Evolutionary conservation across 352 stramenopile genomes (phyloP).

Genomic region (Globisporangium paroecandrum): DNA sequence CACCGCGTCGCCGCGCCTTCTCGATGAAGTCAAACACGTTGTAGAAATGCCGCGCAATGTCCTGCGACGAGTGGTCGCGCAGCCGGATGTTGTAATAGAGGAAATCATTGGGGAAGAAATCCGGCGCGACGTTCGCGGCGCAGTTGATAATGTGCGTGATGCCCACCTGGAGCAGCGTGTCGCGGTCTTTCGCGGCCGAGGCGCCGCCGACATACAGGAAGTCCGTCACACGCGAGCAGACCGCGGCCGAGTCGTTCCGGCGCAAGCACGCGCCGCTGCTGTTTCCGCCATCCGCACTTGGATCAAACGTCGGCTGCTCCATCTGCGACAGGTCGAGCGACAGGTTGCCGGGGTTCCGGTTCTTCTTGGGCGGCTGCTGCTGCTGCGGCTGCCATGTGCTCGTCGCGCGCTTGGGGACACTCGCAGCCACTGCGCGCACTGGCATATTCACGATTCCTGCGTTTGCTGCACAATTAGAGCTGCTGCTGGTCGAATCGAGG

Average conservation of each 20-base stretch:
- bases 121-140: constrained; percentile 67
- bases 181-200: constrained; percentile 73
- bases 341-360: constrained; percentile 76
- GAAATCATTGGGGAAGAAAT: constrained; percentile 77
- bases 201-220: constrained; percentile 88
- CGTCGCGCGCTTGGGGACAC: constrained; percentile 36
- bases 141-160: constrained; percentile 92
- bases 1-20: constrained; percentile 51
- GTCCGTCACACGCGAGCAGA: constrained; percentile 80
- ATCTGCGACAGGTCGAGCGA: constrained; percentile 81
- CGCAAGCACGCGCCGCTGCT: constrained; percentile 19
- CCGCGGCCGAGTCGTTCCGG: constrained; percentile 53
- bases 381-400: constrained; percentile 28
- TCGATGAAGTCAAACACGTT: constrained; percentile 89
- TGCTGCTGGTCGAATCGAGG: constrained; percentile 10
- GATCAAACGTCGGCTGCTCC: constrained; percentile 38
- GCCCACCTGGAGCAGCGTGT: constrained; percentile 54
- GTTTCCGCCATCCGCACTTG: constrained; percentile 11
- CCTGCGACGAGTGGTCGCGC: constrained; percentile 85
- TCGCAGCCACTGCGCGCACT: constrained; percentile 5
- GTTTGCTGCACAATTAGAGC: background rate
- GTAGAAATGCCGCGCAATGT: constrained; percentile 85
- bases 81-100: constrained; percentile 85
- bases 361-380: constrained; percentile 37
- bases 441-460: background rate